Evolutionary conservation across 805 yeast genomes (phyloP), one percentile per base, ranked within the genome.

Genomic region (Metschnikowia sp.): DNA sequence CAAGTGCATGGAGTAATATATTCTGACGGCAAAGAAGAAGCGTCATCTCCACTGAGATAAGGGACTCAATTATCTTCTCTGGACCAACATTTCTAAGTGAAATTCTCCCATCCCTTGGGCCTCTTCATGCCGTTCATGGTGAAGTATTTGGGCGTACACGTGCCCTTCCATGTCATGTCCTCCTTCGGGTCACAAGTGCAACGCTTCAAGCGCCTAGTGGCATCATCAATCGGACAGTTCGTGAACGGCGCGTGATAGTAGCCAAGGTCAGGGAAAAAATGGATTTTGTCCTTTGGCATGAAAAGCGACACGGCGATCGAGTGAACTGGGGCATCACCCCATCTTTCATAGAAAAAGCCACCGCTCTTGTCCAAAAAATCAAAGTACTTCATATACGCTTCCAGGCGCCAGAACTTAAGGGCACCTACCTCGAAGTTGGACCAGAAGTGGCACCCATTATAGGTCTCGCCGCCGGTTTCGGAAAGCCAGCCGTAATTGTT

Each of bases 241-340:
- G 78, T 70, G 79, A 83, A 88, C 26, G 96, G 96, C 51, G 76
- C 82, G 63, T 88, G 96, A 72, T 63, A 86, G 66, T 88, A 88
- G 44, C 96, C 96, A 52, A 88, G 78, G 60, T 88, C 96, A 49
- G 80, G 85, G 62, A 89, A 89, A 76, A 85, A 61, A 60, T 89
- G 95, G 42, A 89, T 68, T 60, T 83, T 72, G 48, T 79, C 82
- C 63, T 78, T 80, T 46, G 85, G 81, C 64, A 87, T 63, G 69
- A 89, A 86, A 54, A 89, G 69, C 3, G 92, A 72, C 26, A 87
- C 96, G 31, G 92, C 96, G 59, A 88, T 83, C 6, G 95, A 85
- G 66, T 88, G 96, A 40, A 88, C 84, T 31, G 96, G 96, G 30
- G 95, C 84, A 67, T 88, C 96, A n/a, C 96, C 96, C 95, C 96